phyloP scores from a whole-genome alignment of 129 eudicot species.

The Gnaphalium uliginosum region DNA sequence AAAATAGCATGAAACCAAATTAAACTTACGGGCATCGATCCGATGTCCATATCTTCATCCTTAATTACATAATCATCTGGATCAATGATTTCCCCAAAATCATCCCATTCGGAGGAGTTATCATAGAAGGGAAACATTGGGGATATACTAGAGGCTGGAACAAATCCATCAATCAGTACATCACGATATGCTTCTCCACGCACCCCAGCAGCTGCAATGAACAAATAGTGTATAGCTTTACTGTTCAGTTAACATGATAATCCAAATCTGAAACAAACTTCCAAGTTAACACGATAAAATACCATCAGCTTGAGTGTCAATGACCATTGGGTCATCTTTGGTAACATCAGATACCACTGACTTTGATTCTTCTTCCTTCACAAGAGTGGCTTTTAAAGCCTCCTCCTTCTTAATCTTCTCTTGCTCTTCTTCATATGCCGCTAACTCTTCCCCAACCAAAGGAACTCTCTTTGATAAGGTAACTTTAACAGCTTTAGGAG shows the following conservation, averaged over 20 bases:
- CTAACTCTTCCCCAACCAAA: constrained; percentile 92
- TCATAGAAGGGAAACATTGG: constrained; percentile 95
- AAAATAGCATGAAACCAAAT: not conserved
- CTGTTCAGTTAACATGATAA: not conserved
- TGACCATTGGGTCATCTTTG: constrained; percentile 65
- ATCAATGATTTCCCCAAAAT: constrained; percentile 93
- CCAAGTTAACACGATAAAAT: constrained; percentile 20
- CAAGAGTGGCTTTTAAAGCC: constrained; percentile 77
- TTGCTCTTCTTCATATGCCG: constrained; percentile 95
- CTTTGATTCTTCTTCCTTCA: constrained; percentile 82
- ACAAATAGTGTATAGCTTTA: not conserved
- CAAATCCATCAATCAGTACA: constrained; percentile 86
- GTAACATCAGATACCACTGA: constrained; percentile 50
- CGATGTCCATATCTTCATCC: constrained; percentile 77
- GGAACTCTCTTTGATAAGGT: constrained; percentile 88
- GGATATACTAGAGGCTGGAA: constrained; percentile 70
- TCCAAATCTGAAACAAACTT: constrained; percentile 1
- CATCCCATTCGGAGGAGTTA: constrained; percentile 80
- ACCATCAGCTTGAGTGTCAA: constrained; percentile 72
- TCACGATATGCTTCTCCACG: constrained; percentile 65
- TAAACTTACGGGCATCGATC: constrained; percentile 60
- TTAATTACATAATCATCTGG: constrained; percentile 88
- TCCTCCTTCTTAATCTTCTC: constrained; percentile 74
- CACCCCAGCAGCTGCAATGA: constrained; percentile 54
- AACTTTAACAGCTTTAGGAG: constrained; percentile 97